These are phyloP conservation scores for Curvularia eragrostidis DNA, from an alignment of 2,329 filamentous ascomycete species.

Conservation along the genomic window DNA sequence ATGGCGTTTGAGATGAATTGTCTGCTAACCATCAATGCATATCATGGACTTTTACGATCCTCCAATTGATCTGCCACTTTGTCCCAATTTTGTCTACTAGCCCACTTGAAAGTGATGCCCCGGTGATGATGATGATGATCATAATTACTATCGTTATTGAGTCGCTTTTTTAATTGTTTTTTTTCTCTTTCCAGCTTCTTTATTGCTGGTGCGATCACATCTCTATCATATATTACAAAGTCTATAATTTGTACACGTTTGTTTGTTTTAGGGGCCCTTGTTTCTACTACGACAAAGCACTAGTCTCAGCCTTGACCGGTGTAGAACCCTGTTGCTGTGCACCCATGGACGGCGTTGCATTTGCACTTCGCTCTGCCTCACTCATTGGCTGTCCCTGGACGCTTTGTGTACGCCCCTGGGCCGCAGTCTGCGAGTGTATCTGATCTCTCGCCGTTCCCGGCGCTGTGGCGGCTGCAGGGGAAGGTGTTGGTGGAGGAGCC, in stretches of 20 bases:
- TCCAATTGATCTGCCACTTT: conserved; percentile 19
- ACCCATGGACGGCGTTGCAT: neutral
- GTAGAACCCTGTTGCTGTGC: neutral
- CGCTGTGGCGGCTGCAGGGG: too few species aligned
- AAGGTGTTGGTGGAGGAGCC: conserved; percentile 1
- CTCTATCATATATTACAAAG: neutral
- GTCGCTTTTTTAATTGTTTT: too few species aligned
- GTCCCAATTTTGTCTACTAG: neutral
- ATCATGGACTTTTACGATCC: conserved; percentile 49
- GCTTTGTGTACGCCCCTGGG: neutral
- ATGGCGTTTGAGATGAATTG: conserved; percentile 50
- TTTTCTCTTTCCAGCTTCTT: neutral
- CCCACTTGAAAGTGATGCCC: too few species aligned
- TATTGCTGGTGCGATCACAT: neutral
- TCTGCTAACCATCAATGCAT: conserved; percentile 51
- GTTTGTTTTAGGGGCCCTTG: neutral
- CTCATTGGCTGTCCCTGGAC: neutral
- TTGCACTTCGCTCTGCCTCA: neutral
- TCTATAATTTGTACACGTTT: neutral
- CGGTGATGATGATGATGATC: neutral
- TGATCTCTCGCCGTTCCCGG: neutral
- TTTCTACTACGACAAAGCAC: neutral
- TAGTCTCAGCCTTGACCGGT: neutral
- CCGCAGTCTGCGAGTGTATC: neutral
- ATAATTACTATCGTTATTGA: neutral